These are phyloP conservation scores for Macrophomina tecta DNA, from an alignment of 2,329 filamentous ascomycete species.

Conservation along the genomic window DNA sequence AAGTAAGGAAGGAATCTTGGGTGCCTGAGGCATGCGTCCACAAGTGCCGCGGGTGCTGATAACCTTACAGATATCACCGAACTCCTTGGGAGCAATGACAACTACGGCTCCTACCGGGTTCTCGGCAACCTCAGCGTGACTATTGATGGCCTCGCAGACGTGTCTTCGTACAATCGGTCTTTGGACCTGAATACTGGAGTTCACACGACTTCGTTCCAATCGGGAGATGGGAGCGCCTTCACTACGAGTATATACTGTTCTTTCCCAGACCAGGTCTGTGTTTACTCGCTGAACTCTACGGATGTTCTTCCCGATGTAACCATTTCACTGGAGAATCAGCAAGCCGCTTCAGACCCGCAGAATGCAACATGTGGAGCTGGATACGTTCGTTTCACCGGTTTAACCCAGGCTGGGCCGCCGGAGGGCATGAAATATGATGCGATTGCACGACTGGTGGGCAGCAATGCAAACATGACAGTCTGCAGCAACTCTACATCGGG, in stretches of 20 bases:
- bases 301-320: conserved; percentile 48
- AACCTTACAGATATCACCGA: conserved; percentile 42
- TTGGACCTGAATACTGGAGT: conserved; percentile 55
- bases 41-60: conserved; percentile 31
- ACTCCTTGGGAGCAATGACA: conserved; percentile 46
- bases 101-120: conserved; percentile 56
- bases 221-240: conserved; percentile 38
- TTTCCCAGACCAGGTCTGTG: conserved; percentile 49
- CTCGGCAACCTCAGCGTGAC: conserved; percentile 54
- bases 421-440: conserved; percentile 55
- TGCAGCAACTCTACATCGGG: conserved; percentile 29
- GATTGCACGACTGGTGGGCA: conserved; percentile 41
- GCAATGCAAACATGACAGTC: conserved; percentile 29
- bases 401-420: conserved; percentile 49
- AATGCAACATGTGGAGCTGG: conserved; percentile 42
- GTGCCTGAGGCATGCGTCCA: not conserved
- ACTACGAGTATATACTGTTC: conserved; percentile 53
- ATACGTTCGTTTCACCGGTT: conserved; percentile 41
- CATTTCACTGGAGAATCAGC: conserved; percentile 52
- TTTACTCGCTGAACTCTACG: conserved; percentile 44
- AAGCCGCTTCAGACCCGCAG: conserved; percentile 39
- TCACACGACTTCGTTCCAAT: conserved; percentile 39
- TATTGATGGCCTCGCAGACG: conserved; percentile 40
- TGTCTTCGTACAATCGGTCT: conserved; percentile 46
- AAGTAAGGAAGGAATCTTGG: not conserved